Evolutionary conservation across 1,284 basidiomycete genomes (phyloP), one percentile per base, ranked within the genome.

Genomic region (Puccinia hordei): DNA sequence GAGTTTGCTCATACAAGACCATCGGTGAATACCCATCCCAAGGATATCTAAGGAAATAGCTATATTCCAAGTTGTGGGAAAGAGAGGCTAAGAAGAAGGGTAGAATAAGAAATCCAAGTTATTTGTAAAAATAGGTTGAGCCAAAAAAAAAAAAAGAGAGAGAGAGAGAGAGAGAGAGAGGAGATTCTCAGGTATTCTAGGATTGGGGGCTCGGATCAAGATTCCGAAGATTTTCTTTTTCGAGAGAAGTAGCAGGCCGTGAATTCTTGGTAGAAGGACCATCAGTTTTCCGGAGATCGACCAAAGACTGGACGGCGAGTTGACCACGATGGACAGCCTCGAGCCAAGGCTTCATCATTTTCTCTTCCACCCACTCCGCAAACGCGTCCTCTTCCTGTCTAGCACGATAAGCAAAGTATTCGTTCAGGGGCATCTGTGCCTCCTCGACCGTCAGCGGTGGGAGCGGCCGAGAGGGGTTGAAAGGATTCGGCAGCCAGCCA

Each of bases 391-490:
- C 75, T 33, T 77, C 75, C 53, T 77, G 61, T 9, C 41, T 13
- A 30, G 75, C 75, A 38, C 61, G 22, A 69, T 77, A 77, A 4
- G 41, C 51, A 41, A 77, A 77, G 46, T 68, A 77, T 24, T 77
- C 75, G n/a, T n/a, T 38, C 12, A 77, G 24, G n/a, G 49, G 49
- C 75, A 77, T 77, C 46, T 49, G 30, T 6, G 30, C 65, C 35
- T 77, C 75, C 55, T 77, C 63, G 22, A 22, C 44, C 24, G 75
- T 77, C 33, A 77, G 33, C 15, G 75, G 75, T n/a, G 75, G 75
- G 35, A 77, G 69, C 35, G 75, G 75, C 12, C 75, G 57, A 2
- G 46, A 68, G 12, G 75, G 75, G 38, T 77, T 77, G 61, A 38
- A 69, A 1, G 63, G 75, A 30, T 77, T 77, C 1, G 75, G 63